These are phyloP conservation scores for Achaetomium macrosporum DNA, from an alignment of 2,329 filamentous ascomycete species.

Conservation along the genomic window DNA sequence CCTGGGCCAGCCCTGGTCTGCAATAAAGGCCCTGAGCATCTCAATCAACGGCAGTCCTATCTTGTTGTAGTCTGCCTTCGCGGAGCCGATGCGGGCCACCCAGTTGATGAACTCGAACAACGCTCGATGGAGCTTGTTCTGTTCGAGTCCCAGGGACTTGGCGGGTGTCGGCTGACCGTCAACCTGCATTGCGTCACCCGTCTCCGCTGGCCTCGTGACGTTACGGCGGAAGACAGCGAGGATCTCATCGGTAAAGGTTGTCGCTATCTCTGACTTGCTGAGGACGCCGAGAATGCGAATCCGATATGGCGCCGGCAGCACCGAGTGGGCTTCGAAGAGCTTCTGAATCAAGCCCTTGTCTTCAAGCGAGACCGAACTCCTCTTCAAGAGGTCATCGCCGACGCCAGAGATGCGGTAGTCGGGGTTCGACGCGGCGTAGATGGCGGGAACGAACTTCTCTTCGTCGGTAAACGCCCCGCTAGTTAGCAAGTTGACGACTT, in stretches of 20 bases:
- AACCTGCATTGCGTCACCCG: constrained; percentile 20
- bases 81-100: constrained; percentile 68
- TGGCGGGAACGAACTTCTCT: constrained; percentile 75
- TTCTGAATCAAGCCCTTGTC: constrained; percentile 54
- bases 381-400: constrained; percentile 85
- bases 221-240: constrained; percentile 63
- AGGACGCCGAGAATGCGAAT: constrained; percentile 71
- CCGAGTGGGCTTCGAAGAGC: constrained; percentile 69
- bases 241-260: constrained; percentile 62
- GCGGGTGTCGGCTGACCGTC: constrained; percentile 17
- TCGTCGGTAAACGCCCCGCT: constrained; percentile 80
- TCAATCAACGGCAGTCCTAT: constrained; percentile 65
- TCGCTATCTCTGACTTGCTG: constrained; percentile 69
- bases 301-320: constrained; percentile 65
- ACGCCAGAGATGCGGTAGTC: constrained; percentile 76
- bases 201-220: constrained; percentile 1
- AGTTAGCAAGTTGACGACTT: constrained; percentile 65
- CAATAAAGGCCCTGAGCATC: constrained; percentile 66
- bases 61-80: constrained; percentile 49
- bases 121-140: constrained; percentile 71
- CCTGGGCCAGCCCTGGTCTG: constrained; percentile 78
- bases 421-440: constrained; percentile 76
- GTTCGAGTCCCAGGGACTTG: constrained; percentile 59
- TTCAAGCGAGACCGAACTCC: constrained; percentile 70
- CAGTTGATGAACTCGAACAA: constrained; percentile 85